Percentiles rank a stretch among this genome's conserved stretches.
Evolutionary conservation across 345 rosid species (phyloP).

Genomic region (Eucalyptus cloeziana): DNA sequence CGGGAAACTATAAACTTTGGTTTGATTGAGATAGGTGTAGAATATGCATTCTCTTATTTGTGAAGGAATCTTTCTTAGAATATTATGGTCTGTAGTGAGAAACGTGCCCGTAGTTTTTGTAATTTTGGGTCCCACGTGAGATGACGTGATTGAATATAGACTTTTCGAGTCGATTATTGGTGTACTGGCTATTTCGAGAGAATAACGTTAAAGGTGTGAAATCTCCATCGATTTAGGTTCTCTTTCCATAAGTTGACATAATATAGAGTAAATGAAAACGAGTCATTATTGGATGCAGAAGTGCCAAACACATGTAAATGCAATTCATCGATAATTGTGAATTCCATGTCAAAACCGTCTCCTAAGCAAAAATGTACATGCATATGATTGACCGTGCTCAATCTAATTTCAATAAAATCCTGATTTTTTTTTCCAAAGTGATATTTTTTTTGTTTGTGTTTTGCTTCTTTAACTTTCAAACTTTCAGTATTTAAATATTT

Average conservation of each 20-base stretch:
- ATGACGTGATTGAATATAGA: neutral
- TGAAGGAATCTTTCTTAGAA: neutral
- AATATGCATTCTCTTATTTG: neutral
- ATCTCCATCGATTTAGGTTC: neutral
- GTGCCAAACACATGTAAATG: neutral
- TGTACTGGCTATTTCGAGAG: neutral
- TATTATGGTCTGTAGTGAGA: accelerated
- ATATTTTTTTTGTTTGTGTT: neutral
- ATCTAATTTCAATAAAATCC: neutral
- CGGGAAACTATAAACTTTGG: neutral
- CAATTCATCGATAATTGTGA: neutral
- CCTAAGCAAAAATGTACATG: neutral
- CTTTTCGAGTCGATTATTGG: neutral
- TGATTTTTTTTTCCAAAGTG: neutral
- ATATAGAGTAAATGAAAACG: neutral
- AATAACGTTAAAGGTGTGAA: neutral
- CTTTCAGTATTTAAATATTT: neutral
- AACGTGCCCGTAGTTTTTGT: neutral
- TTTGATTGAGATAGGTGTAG: neutral
- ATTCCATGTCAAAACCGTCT: neutral
- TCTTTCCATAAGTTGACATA: neutral
- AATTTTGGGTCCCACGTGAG: neutral
- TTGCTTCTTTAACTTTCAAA: neutral
- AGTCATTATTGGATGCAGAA: neutral
- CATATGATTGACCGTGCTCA: neutral